phyloP scores from a whole-genome alignment of 305 asterid species.

The Striga hermonthica region DNA sequence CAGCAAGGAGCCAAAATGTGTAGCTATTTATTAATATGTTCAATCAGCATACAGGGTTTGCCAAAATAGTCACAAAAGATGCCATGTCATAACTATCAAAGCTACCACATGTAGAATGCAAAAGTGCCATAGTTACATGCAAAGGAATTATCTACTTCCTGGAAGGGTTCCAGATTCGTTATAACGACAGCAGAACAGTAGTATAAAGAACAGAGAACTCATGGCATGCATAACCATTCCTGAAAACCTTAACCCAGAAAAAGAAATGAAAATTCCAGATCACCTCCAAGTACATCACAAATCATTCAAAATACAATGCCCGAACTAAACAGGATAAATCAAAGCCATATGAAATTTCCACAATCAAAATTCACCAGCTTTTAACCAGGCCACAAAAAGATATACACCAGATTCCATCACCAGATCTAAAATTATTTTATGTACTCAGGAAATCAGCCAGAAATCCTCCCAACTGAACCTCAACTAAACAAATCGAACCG shows the following conservation, averaged over 20 bases:
- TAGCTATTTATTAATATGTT: neutral
- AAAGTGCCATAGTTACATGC: neutral
- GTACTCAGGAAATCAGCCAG: constrained; percentile 19
- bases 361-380: constrained; percentile 20
- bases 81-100: neutral
- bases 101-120: constrained; percentile 2
- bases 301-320: constrained; percentile 27
- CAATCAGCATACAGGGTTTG: neutral
- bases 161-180: neutral
- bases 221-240: neutral
- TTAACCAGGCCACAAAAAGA: constrained; percentile 17
- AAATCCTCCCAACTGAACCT: constrained; percentile 27
- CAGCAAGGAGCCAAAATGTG: neutral
- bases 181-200: constrained; percentile 2
- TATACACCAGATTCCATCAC: constrained; percentile 8
- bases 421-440: constrained; percentile 27
- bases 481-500: constrained; percentile 30
- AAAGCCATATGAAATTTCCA: constrained; percentile 15
- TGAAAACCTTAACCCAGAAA: constrained; percentile 7
- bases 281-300: constrained; percentile 28
- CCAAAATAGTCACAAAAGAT: neutral
- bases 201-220: neutral
- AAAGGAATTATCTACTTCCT: constrained; percentile 14
- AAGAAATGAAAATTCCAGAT: constrained; percentile 17
- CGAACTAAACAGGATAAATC: constrained; percentile 12